phyloP scores from a whole-genome alignment of 2,329 filamentous ascomycete genomes.

The Fusarium pseudocircinatum region DNA sequence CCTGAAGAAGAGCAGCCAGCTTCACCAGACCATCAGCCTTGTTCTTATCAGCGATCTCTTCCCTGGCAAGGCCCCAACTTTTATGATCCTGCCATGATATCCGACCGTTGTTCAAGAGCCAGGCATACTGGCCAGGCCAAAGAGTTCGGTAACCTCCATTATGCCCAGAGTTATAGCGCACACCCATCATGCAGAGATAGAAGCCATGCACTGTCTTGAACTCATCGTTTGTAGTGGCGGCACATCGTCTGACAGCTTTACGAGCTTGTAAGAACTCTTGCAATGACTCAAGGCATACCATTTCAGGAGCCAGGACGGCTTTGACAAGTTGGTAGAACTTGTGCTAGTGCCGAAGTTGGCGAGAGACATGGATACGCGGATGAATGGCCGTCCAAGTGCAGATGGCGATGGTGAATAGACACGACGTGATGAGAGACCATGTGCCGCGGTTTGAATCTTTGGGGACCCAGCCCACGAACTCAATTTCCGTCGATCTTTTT shows the following conservation, averaged over 20 bases:
- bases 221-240: neutral
- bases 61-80: neutral
- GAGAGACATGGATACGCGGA: constrained; percentile 1
- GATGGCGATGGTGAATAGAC: constrained; percentile 1
- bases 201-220: neutral
- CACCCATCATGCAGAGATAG: constrained; percentile 5
- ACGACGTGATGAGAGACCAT: constrained; percentile 3
- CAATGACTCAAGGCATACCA: neutral
- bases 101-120: constrained; percentile 9
- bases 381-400: constrained; percentile 11
- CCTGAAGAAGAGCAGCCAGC: constrained; percentile 3
- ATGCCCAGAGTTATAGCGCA: neutral
- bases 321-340: constrained; percentile 1
- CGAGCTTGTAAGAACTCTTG: constrained; percentile 1
- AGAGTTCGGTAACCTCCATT: neutral
- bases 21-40: constrained; percentile 11
- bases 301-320: neutral
- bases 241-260: neutral
- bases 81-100: neutral
- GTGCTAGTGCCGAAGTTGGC: neutral
- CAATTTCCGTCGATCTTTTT: neutral
- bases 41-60: constrained; percentile 12
- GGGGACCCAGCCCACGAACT: neutral
- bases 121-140: neutral
- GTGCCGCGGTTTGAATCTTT: neutral